These are phyloP conservation scores for Pseudogymnoascus sp. DNA, from an alignment of 2,329 filamentous ascomycete species.

Conservation along the genomic window DNA sequence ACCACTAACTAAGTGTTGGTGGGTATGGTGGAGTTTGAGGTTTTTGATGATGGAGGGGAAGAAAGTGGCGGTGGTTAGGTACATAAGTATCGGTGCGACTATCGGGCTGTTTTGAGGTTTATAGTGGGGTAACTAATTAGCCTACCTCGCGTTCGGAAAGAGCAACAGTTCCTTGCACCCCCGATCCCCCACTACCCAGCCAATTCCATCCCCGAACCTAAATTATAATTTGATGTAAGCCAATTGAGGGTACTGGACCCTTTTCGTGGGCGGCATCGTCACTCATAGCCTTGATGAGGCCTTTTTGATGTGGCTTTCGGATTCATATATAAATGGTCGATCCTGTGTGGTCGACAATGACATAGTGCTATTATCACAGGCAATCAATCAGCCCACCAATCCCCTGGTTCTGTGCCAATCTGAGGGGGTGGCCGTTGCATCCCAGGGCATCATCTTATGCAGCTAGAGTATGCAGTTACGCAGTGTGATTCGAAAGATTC, in stretches of 20 bases:
- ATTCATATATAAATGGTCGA: constrained; percentile 2
- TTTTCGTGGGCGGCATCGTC: background rate
- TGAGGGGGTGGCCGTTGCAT: background rate
- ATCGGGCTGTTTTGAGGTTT: constrained; percentile 6
- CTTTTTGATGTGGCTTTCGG: background rate
- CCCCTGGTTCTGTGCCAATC: background rate
- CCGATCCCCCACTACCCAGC: background rate
- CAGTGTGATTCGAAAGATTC: constrained; percentile 1
- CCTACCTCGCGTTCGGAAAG: constrained; percentile 6
- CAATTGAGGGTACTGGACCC: background rate
- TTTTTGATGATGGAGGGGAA: constrained; percentile 9
- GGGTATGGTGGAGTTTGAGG: constrained; percentile 1
- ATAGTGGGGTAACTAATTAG: constrained; percentile 9
- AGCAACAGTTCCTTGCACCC: background rate
- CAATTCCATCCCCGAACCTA: background rate
- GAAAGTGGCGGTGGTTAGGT: constrained; percentile 9
- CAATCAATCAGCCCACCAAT: constrained; percentile 3
- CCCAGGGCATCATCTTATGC: background rate
- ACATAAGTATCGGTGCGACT: constrained; percentile 6
- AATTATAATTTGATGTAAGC: background rate
- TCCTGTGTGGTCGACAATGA: background rate
- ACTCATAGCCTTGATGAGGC: background rate
- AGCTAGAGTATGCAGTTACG: background rate
- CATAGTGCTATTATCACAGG: constrained; percentile 6
- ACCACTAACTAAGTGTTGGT: background rate